phyloP scores from a whole-genome alignment of 495 filamentous ascomycete genomes.

The Daldinia grandis region DNA sequence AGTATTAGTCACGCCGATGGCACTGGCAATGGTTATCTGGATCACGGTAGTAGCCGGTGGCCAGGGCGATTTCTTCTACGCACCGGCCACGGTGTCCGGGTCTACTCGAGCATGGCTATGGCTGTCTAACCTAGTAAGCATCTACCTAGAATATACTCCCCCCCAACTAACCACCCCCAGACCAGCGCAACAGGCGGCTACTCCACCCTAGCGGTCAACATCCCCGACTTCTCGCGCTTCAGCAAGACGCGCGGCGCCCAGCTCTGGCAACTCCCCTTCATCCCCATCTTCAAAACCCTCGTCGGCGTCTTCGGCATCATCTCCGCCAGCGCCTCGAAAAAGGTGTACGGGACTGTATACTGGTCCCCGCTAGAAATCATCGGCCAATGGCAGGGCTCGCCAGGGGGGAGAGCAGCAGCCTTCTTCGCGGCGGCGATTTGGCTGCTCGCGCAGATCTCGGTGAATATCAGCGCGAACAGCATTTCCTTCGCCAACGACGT shows the following conservation, averaged over 20 bases:
- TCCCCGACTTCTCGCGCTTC: slow-evolving; percentile 45
- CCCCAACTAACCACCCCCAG: slow-evolving; percentile 15
- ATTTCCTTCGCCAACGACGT: slow-evolving; percentile 72
- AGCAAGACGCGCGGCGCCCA: slow-evolving; percentile 42
- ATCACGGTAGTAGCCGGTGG: slow-evolving; percentile 57
- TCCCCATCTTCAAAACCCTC: slow-evolving; percentile 45
- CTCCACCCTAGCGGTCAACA: slow-evolving; percentile 45
- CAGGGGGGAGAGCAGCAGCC: slow-evolving; percentile 34
- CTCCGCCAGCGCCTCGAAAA: slow-evolving; percentile 38
- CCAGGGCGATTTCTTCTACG: slow-evolving; percentile 52
- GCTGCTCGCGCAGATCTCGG: slow-evolving; percentile 63
- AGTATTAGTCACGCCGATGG: slow-evolving; percentile 59
- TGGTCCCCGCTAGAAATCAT: slow-evolving; percentile 48
- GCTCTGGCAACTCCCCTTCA: slow-evolving; percentile 45
- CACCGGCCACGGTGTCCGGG: slow-evolving; percentile 50
- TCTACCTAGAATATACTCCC: neutral
- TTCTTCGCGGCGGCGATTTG: slow-evolving; percentile 55
- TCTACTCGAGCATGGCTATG: slow-evolving; percentile 46
- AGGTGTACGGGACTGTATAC: slow-evolving; percentile 40
- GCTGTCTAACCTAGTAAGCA: slow-evolving; percentile 43
- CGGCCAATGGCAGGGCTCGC: slow-evolving; percentile 38
- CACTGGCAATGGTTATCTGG: slow-evolving; percentile 62
- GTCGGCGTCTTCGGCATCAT: slow-evolving; percentile 45
- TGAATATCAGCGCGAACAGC: slow-evolving; percentile 71
- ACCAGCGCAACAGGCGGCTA: slow-evolving; percentile 44